Evolutionary conservation across 2,329 filamentous ascomycete genomes (phyloP).

Genomic region (Aspergillus terreus): DNA sequence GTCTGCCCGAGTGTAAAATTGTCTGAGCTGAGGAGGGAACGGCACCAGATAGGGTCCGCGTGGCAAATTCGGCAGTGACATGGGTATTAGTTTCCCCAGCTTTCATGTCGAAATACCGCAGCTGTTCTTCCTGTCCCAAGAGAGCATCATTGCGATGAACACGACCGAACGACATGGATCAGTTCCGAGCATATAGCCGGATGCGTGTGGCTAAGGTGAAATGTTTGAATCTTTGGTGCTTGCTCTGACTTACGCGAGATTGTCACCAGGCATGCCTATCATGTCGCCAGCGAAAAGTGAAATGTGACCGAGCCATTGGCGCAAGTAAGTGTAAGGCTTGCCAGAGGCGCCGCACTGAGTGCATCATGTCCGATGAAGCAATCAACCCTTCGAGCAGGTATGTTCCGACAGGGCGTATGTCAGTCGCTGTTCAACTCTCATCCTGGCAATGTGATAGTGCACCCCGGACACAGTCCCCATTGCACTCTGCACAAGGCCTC

Average conservation of each 20-base stretch:
- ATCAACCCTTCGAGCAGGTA: not conserved
- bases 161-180: not conserved
- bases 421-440: too few relatives aligned
- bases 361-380: not conserved
- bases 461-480: too few relatives aligned
- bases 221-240: not conserved
- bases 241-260: not conserved
- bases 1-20: not conserved
- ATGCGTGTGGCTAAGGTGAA: slow-evolving; percentile 1
- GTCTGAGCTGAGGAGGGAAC: too few relatives aligned
- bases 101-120: too few relatives aligned
- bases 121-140: not conserved
- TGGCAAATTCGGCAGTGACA: too few relatives aligned
- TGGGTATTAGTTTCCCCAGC: too few relatives aligned
- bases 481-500: too few relatives aligned
- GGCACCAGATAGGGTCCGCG: not conserved
- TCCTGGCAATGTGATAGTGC: too few relatives aligned
- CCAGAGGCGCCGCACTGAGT: slow-evolving; percentile 1
- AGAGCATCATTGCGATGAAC: not conserved
- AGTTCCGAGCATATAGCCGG: not conserved
- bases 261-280: slow-evolving; percentile 2
- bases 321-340: slow-evolving; percentile 1
- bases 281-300: slow-evolving; percentile 6
- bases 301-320: not conserved
- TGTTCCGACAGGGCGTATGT: not conserved